Percentiles rank a stretch among this genome's conserved stretches.
These are phyloP conservation scores for Prunus yedoensis DNA, from an alignment of 331 rosid species.

Conservation along the genomic window DNA sequence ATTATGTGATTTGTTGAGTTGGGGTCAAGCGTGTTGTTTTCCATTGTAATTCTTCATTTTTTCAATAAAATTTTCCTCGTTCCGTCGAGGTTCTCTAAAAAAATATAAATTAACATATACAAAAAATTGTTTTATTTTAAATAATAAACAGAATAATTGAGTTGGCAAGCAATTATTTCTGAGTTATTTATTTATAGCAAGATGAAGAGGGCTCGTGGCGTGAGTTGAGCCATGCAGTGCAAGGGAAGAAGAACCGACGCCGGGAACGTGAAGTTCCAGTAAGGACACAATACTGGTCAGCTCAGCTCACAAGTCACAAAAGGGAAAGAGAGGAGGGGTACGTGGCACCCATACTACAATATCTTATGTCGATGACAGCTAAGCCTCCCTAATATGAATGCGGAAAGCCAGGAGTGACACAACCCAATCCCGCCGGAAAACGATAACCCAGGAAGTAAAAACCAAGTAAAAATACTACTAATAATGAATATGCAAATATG, in stretches of 20 bases:
- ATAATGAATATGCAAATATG: not conserved
- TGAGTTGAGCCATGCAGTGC: slow-evolving; percentile 21
- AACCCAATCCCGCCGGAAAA: slow-evolving; percentile 48
- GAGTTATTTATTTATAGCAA: slow-evolving; percentile 5
- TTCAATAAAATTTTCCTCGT: accelerated
- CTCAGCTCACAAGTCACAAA: not conserved
- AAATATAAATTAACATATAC: too few relatives aligned
- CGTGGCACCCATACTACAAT: slow-evolving; percentile 46
- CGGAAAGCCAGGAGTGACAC: slow-evolving; percentile 33
- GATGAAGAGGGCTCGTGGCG: not conserved
- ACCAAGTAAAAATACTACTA: not conserved
- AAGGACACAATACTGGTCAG: not conserved
- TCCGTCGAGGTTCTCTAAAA: accelerated
- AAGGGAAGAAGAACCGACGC: slow-evolving; percentile 12
- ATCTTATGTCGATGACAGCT: slow-evolving; percentile 48
- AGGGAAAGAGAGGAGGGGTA: slow-evolving; percentile 13
- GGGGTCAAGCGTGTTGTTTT: accelerated
- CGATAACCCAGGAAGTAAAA: slow-evolving; percentile 19
- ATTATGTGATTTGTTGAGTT: too few relatives aligned
- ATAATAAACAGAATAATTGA: not conserved
- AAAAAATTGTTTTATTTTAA: not conserved
- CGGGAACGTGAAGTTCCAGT: slow-evolving; percentile 37
- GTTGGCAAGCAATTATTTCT: not conserved
- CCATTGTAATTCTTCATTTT: too few relatives aligned
- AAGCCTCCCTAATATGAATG: slow-evolving; percentile 36